A percentile compares a stretch with the other conserved stretches of the same genome.
phyloP scores from a whole-genome alignment of 768 basidiomycete species.

The Suillus hirtellus region DNA sequence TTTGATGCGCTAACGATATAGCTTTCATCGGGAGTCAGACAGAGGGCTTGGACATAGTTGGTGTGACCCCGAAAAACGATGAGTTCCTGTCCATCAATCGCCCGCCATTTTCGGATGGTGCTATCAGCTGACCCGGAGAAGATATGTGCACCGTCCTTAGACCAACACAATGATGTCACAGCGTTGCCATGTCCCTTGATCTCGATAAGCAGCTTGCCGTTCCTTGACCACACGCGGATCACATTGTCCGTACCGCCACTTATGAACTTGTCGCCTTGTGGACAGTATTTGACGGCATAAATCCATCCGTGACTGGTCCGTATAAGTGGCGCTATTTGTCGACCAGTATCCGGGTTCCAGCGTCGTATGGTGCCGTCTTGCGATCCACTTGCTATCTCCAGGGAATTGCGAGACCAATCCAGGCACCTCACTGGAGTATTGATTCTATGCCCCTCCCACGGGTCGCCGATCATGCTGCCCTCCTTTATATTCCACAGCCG shows the following conservation, averaged over 20 bases:
- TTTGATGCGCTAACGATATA: background rate
- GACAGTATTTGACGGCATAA: background rate
- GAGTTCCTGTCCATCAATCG: background rate
- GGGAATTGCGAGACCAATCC: background rate
- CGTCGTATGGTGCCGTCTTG: conserved; percentile 11
- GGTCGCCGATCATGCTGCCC: no score
- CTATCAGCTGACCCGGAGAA: accelerated
- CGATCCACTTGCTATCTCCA: background rate
- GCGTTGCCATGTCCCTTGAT: background rate
- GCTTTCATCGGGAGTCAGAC: background rate
- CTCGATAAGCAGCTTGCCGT: background rate
- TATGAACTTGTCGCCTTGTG: background rate
- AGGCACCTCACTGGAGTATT: background rate
- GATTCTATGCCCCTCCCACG: background rate
- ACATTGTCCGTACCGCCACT: background rate
- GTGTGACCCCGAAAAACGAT: background rate
- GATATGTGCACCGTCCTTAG: background rate
- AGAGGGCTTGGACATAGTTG: background rate
- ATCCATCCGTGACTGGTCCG: background rate
- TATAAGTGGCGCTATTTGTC: background rate
- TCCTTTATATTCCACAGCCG: background rate
- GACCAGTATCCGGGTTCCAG: conserved; percentile 13
- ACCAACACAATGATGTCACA: background rate
- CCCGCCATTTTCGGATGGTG: background rate
- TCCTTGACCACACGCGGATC: background rate